A percentile compares a stretch with the other conserved stretches of the same genome.
phyloP scores from a whole-genome alignment of 345 rosid species.

The Eucalyptus marginata region DNA sequence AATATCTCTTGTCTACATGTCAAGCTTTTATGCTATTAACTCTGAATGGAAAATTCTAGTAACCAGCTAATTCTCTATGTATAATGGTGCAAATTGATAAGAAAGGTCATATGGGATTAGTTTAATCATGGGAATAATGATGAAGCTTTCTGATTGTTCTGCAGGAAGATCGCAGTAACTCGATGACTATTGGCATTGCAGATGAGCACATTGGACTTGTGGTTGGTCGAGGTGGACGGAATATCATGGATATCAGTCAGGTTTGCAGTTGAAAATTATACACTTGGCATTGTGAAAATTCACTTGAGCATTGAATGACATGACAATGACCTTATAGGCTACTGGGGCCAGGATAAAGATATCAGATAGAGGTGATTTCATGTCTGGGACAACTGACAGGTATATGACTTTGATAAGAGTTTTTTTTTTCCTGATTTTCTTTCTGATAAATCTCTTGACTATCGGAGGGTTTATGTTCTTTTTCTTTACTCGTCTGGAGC shows the following conservation, averaged over 20 bases:
- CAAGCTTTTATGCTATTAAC: not conserved
- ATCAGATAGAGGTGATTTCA: slow-evolving; percentile 94
- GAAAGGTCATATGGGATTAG: not conserved
- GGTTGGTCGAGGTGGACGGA: slow-evolving; percentile 98
- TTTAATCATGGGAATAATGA: not conserved
- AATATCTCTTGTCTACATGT: not conserved
- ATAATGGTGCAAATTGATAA: not conserved
- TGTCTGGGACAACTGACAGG: slow-evolving; percentile 92
- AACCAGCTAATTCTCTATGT: not conserved
- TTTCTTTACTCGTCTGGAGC: not conserved
- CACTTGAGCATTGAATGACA: not conserved
- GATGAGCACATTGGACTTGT: slow-evolving; percentile 95
- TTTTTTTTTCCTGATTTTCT: not conserved
- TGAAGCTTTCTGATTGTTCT: not conserved
- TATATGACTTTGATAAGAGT: not conserved
- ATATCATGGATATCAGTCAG: slow-evolving; percentile 93
- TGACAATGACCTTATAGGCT: slow-evolving; percentile 28
- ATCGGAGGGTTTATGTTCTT: not conserved
- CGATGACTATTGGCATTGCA: slow-evolving; percentile 75
- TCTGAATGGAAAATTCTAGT: not conserved
- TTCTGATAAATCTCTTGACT: not conserved
- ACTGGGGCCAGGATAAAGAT: slow-evolving; percentile 93
- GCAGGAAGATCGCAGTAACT: slow-evolving; percentile 68
- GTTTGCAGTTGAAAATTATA: slow-evolving; percentile 6
- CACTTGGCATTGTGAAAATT: not conserved